Conservation (phyloP, 2,329 filamentous ascomycete genomes). For the Hymenoscyphus repandus region DNA sequence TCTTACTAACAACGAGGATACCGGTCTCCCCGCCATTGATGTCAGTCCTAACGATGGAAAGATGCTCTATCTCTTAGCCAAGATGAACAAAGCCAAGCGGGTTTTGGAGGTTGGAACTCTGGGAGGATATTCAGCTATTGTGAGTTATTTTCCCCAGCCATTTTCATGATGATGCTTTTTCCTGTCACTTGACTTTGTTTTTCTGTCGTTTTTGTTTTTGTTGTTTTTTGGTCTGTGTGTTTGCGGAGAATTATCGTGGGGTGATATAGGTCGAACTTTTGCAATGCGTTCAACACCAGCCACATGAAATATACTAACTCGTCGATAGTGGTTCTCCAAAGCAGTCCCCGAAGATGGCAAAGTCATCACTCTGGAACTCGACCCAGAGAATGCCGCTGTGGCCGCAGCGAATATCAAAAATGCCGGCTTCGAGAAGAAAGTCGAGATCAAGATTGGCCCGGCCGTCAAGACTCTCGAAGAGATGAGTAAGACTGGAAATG, state of each 20-base stretch:
- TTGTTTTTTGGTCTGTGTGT: background rate
- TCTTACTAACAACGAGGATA: slow-evolving; percentile 8
- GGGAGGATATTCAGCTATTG: slow-evolving; percentile 22
- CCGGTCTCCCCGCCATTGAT: slow-evolving; percentile 11
- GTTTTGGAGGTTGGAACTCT: slow-evolving; percentile 24
- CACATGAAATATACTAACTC: background rate
- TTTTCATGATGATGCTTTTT: background rate
- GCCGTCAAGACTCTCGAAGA: slow-evolving; percentile 35
- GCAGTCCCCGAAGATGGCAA: slow-evolving; percentile 17
- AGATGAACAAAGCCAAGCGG: slow-evolving; percentile 13
- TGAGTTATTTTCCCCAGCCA: background rate
- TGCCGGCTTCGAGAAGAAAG: slow-evolving; percentile 38
- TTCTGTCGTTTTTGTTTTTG: background rate
- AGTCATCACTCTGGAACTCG: slow-evolving; percentile 39
- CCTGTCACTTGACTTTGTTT: background rate
- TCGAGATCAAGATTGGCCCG: slow-evolving; percentile 42
- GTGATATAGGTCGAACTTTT: background rate
- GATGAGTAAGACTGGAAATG: slow-evolving; percentile 24
- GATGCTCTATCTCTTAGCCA: slow-evolving; percentile 17
- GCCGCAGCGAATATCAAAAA: slow-evolving; percentile 36
- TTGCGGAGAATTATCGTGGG: background rate
- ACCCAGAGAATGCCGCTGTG: slow-evolving; percentile 36
- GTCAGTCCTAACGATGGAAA: slow-evolving; percentile 17
- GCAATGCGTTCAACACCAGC: background rate
- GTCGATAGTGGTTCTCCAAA: slow-evolving; percentile 17